Evolutionary conservation across 2,329 filamentous ascomycete genomes (phyloP).

Genomic region (Arthrinium phaeospermum): DNA sequence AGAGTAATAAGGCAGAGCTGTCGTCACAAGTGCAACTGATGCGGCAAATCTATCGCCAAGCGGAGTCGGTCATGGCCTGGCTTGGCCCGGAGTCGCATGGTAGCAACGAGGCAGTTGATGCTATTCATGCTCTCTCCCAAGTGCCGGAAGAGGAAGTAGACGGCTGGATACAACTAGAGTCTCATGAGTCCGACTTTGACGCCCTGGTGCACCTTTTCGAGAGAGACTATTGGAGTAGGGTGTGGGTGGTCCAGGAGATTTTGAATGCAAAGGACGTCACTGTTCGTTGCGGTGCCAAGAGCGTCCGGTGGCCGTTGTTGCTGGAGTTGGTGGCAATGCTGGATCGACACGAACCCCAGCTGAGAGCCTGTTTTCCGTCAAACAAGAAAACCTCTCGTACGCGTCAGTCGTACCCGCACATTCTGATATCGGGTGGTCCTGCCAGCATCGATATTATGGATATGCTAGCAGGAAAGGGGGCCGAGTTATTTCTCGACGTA

Average conservation of each 20-base stretch:
- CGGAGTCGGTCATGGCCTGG: background rate
- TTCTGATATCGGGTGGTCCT: background rate
- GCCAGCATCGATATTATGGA: background rate
- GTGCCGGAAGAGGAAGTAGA: background rate
- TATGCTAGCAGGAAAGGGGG: background rate
- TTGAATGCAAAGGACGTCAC: background rate
- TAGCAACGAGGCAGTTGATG: background rate
- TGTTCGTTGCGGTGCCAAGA: background rate
- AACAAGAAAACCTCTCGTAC: background rate
- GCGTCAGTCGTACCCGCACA: background rate
- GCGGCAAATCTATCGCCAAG: background rate
- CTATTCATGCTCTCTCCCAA: background rate
- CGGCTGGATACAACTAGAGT: background rate
- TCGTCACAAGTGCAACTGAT: slow-evolving; percentile 8
- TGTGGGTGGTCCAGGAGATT: background rate
- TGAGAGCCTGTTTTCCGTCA: background rate
- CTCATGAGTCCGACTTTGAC: background rate
- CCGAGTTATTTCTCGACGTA: background rate
- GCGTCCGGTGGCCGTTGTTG: background rate
- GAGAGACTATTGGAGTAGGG: background rate
- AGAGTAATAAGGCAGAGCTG: background rate
- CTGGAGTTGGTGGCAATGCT: background rate
- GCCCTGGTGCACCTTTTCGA: background rate
- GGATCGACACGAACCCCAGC: background rate
- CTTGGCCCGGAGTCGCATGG: background rate